phyloP scores from a whole-genome alignment of 164 flowering plant genomes.

The Buxus sempervirens region DNA sequence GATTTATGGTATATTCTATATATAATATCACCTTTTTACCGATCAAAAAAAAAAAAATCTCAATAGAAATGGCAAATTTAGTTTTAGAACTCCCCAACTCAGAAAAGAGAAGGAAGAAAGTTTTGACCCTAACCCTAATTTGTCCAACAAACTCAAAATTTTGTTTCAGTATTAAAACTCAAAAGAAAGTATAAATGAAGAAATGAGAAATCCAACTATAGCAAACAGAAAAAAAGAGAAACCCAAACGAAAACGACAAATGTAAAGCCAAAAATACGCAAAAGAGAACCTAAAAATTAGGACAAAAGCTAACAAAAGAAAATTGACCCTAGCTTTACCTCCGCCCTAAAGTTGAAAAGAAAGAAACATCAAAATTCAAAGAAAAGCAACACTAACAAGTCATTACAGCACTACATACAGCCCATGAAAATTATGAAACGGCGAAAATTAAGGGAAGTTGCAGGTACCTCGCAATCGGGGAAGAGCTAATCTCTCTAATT shows the following conservation, averaged over 20 bases:
- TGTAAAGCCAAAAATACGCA: not conserved
- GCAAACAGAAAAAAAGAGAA: not conserved
- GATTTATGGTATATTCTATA: no score
- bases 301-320: not conserved
- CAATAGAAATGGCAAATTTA: not conserved
- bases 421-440: not conserved
- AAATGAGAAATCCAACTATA: not conserved
- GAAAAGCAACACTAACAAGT: not conserved
- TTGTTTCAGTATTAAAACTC: no score
- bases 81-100: not conserved
- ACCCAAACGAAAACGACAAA: not conserved
- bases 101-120: not conserved
- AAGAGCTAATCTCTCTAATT: no score
- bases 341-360: not conserved
- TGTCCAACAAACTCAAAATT: not conserved
- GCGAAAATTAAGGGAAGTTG: constrained; percentile 3
- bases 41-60: no score
- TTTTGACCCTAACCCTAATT: not conserved
- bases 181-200: not conserved
- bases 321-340: not conserved
- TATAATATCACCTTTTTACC: no score
- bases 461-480: constrained; percentile 72
- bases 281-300: constrained; percentile 3
- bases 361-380: not conserved
- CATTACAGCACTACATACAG: no score